Percentiles rank a stretch among this genome's conserved stretches.
These are phyloP conservation scores for Pseudocercospora ulei DNA, from an alignment of 2,329 filamentous ascomycete genomes.

Conservation along the genomic window DNA sequence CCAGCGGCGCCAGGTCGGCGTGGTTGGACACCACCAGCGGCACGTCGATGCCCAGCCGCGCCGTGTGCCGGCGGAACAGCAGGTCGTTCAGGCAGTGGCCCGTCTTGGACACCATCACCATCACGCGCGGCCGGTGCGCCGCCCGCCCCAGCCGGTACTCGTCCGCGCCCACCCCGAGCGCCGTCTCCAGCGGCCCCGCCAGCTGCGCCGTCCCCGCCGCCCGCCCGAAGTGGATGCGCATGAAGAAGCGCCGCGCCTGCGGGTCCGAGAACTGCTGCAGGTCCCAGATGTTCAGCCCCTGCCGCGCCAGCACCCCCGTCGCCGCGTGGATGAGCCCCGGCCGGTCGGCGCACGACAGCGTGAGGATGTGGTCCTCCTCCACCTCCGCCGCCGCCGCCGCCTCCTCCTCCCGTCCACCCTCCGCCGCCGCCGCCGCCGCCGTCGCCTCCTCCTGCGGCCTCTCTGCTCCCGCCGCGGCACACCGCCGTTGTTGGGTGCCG, in stretches of 20 bases:
- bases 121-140: slow-evolving; percentile 59
- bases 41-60: slow-evolving; percentile 64
- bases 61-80: slow-evolving; percentile 65
- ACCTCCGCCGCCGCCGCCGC: too few species aligned
- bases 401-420: too few species aligned
- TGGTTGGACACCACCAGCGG: slow-evolving; percentile 77
- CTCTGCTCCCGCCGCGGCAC: too few species aligned
- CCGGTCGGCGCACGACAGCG: slow-evolving; percentile 74
- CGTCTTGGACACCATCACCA: slow-evolving; percentile 87
- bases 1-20: slow-evolving; percentile 59
- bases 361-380: slow-evolving; percentile 64
- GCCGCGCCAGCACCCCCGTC: slow-evolving; percentile 62
- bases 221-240: slow-evolving; percentile 74
- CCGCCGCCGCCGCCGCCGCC: too few species aligned
- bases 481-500: too few species aligned
- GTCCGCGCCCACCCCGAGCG: slow-evolving; percentile 53
- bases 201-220: slow-evolving; percentile 45
- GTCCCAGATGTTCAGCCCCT: slow-evolving; percentile 72
- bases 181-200: slow-evolving; percentile 51
- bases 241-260: slow-evolving; percentile 67
- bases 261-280: slow-evolving; percentile 76
- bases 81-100: slow-evolving; percentile 78
- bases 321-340: slow-evolving; percentile 77
- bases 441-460: too few species aligned
- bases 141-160: slow-evolving; percentile 61